Conservation (phyloP, 768 basidiomycete species). For the Podaxis carcinomalis region DNA sequence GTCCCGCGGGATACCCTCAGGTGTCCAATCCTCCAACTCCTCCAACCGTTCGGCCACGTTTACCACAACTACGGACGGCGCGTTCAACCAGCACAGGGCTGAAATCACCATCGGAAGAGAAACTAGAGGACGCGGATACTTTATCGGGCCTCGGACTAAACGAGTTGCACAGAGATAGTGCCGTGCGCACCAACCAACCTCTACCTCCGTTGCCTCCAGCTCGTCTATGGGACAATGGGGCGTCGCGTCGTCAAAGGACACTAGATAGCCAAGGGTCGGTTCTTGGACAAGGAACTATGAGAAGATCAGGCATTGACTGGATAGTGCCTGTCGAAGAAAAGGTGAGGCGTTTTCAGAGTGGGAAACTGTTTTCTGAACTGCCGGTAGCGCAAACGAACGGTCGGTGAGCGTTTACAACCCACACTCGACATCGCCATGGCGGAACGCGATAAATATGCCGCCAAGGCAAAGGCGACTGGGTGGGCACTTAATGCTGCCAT, state of each 20-base stretch:
- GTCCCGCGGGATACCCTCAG: not conserved
- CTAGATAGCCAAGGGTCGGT: conserved; percentile 13
- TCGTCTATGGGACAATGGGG: not conserved
- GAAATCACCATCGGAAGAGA: not conserved
- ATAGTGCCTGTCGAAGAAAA: conserved; percentile 32
- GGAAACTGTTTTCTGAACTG: not conserved
- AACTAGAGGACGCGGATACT: conserved; percentile 10
- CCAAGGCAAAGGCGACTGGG: conserved; percentile 39
- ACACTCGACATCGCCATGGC: conserved; percentile 45
- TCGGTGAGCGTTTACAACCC: conserved; percentile 50
- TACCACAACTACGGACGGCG: not conserved
- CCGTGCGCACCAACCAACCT: conserved; percentile 6
- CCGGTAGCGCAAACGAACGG: conserved; percentile 26
- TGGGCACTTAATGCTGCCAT: conserved; percentile 46
- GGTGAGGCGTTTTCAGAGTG: conserved; percentile 14
- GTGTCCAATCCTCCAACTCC: not conserved
- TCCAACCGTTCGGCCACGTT: not conserved
- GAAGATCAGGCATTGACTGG: conserved; percentile 32
- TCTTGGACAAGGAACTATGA: conserved; percentile 9
- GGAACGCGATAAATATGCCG: conserved; percentile 42
- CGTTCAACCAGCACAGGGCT: not conserved
- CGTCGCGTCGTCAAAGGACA: conserved; percentile 13
- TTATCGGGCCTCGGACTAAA: conserved; percentile 1
- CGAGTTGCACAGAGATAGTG: conserved; percentile 9
- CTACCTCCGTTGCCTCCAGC: conserved; percentile 11